A percentile compares a stretch with the other conserved stretches of the same genome.
Evolutionary conservation across 495 filamentous ascomycete genomes (phyloP).

Genomic region (Umbilicaria muhlenbergii): DNA sequence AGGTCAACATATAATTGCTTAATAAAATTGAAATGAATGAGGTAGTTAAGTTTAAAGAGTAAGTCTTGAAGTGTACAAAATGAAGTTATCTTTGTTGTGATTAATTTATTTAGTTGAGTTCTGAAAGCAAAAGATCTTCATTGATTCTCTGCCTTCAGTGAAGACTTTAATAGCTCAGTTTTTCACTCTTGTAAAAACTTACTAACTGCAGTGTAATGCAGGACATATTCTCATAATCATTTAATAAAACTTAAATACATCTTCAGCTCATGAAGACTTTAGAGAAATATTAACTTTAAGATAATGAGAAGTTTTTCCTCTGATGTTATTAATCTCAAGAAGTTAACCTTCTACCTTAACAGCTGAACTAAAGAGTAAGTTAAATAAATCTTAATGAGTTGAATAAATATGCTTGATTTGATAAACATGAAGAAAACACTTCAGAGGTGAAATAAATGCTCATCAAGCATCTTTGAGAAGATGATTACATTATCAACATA

Average conservation of each 20-base stretch:
- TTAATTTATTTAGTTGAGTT: not conserved
- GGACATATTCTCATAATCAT: not conserved
- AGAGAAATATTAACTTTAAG: too few relatives aligned
- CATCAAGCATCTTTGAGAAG: not conserved
- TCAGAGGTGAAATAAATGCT: too few relatives aligned
- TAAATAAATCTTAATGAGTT: not conserved
- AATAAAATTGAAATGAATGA: conserved; percentile 1
- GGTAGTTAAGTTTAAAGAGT: not conserved
- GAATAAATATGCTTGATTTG: not conserved
- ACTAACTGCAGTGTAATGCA: not conserved
- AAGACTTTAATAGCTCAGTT: not conserved
- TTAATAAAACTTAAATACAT: not conserved
- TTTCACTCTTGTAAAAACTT: conserved; percentile 2
- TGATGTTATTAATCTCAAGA: not conserved
- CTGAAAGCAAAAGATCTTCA: not conserved
- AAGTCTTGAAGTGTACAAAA: not conserved
- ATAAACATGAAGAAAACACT: too few relatives aligned
- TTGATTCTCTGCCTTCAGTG: not conserved
- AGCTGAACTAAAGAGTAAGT: not conserved
- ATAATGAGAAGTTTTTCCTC: not conserved
- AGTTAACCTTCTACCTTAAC: conserved; percentile 1
- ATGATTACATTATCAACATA: conserved; percentile 5
- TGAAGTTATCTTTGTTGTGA: not conserved
- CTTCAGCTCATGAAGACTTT: too few relatives aligned
- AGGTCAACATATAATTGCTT: not conserved